Evolutionary conservation across 345 rosid genomes (phyloP).

Genomic region (Eucalyptus pauciflora): DNA sequence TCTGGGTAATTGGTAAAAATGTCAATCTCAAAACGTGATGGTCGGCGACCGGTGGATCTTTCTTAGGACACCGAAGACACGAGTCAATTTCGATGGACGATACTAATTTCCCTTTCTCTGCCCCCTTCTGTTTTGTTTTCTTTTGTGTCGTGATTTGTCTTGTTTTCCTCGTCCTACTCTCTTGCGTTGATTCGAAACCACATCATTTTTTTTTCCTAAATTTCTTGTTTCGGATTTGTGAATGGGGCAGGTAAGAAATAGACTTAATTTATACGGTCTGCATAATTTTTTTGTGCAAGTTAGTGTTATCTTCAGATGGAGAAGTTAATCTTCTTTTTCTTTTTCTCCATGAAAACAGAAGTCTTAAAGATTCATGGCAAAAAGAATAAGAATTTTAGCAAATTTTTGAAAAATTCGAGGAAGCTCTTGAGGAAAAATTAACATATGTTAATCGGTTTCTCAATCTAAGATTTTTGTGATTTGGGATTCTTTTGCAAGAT

Average conservation of each 20-base stretch:
- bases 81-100: neutral
- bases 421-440: neutral
- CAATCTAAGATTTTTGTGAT: neutral
- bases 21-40: neutral
- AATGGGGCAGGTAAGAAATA: neutral
- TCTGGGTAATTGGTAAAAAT: too few species aligned
- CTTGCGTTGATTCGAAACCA: neutral
- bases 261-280: too few species aligned
- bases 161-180: neutral
- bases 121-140: too few species aligned
- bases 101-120: too few species aligned
- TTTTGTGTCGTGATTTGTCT: neutral
- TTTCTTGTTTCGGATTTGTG: neutral
- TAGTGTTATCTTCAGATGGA: too few species aligned
- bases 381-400: neutral
- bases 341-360: neutral
- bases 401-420: neutral
- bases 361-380: too few species aligned
- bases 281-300: too few species aligned
- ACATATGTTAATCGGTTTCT: rapidly evolving
- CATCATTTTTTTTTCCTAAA: neutral
- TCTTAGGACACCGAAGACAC: neutral
- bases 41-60: neutral
- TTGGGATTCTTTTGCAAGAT: rapidly evolving
- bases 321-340: neutral